These are phyloP conservation scores for Prunus dulcis DNA, from an alignment of 306 rosid species.

Conservation along the genomic window DNA sequence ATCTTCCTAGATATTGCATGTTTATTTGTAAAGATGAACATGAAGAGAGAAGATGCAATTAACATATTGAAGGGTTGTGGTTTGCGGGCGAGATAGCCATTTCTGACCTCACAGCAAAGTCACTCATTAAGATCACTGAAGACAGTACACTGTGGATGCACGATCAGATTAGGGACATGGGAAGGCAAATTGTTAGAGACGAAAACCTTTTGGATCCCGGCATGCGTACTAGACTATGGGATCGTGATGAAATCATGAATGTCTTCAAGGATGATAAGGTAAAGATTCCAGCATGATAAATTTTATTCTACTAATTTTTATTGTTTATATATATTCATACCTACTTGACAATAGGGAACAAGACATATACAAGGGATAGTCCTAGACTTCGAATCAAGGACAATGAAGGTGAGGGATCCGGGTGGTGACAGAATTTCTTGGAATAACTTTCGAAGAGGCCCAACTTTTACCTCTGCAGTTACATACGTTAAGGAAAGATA, in stretches of 20 bases:
- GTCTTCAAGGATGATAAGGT: conserved; percentile 45
- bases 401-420: neutral
- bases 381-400: conserved; percentile 36
- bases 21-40: conserved; percentile 39
- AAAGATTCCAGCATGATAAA: neutral
- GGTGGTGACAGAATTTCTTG: conserved; percentile 19
- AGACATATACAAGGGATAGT: conserved; percentile 41
- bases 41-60: conserved; percentile 42
- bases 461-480: neutral
- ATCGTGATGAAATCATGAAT: conserved; percentile 40
- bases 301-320: neutral
- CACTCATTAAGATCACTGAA: conserved; percentile 45
- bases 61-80: conserved; percentile 60
- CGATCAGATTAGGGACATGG: conserved; percentile 72
- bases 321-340: neutral
- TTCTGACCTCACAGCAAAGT: conserved; percentile 33
- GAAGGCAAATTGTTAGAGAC: conserved; percentile 49
- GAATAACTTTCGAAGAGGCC: conserved; percentile 15
- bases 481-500: conserved; percentile 32
- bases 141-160: conserved; percentile 51
- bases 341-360: conserved; percentile 32
- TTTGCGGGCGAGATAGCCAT: conserved; percentile 45
- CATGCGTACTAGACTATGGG: conserved; percentile 61
- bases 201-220: conserved; percentile 34
- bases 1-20: conserved; percentile 70